Percentiles rank a stretch among this genome's conserved stretches.
phyloP scores from a whole-genome alignment of 2,329 filamentous ascomycete genomes.

The Metarhizium rileyi region DNA sequence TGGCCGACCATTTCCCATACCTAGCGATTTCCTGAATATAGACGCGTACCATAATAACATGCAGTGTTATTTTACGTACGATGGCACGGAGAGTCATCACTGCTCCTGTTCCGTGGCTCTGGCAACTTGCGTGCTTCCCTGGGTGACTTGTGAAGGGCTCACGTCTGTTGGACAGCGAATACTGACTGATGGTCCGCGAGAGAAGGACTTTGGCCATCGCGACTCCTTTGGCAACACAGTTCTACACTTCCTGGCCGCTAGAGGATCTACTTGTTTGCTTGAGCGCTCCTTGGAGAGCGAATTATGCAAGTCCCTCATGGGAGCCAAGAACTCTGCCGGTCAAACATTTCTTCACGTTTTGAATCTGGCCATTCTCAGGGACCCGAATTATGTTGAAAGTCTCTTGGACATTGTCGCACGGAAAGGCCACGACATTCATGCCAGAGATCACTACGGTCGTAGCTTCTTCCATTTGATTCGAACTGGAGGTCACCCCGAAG shows the following conservation, averaged over 20 bases:
- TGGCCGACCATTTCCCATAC: conserved; percentile 25
- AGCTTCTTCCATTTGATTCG: conserved; percentile 39
- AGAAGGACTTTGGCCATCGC: conserved; percentile 8
- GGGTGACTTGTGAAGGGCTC: conserved; percentile 20
- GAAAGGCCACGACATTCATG: conserved; percentile 22
- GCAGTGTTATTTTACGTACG: conserved; percentile 12
- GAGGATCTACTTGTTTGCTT: conserved; percentile 18
- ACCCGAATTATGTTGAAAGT: conserved; percentile 16
- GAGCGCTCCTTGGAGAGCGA: conserved; percentile 15
- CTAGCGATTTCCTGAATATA: conserved; percentile 40
- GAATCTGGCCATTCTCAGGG: conserved; percentile 22
- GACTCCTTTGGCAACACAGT: conserved; percentile 40
- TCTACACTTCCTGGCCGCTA: conserved; percentile 35
- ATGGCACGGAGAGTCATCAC: conserved; percentile 15
- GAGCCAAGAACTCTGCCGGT: conserved; percentile 29
- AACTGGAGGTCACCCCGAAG: conserved; percentile 11
- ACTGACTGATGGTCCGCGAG: conserved; percentile 1
- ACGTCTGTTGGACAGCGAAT: conserved; percentile 11
- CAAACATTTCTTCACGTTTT: conserved; percentile 42
- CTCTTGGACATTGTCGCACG: conserved; percentile 15
- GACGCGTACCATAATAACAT: conserved; percentile 11
- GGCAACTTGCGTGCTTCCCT: conserved; percentile 17
- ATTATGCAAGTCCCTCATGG: conserved; percentile 13
- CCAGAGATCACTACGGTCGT: conserved; percentile 40
- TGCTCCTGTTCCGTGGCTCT: conserved; percentile 20